Conservation (phyloP, 306 rosid species). For the Urtica urens region DNA sequence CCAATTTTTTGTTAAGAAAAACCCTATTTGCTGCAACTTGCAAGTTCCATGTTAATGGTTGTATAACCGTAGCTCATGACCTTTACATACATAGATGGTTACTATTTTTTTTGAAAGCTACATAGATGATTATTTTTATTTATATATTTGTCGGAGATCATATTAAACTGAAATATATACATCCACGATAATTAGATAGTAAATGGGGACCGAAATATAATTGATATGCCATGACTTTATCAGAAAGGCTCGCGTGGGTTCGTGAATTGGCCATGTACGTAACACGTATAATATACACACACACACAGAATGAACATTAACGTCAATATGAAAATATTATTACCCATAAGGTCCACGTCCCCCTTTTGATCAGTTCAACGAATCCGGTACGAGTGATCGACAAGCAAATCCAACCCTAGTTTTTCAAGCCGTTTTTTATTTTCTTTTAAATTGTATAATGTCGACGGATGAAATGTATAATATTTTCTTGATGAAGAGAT, state of each 20-base stretch:
- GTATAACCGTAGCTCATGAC: no score
- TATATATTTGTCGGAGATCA: no score
- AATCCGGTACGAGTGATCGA: not conserved
- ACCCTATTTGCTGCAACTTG: no score
- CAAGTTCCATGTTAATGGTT: no score
- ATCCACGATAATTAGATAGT: not conserved
- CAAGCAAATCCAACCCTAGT: not conserved
- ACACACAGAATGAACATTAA: no score
- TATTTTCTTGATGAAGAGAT: no score
- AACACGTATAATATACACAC: constrained; percentile 1
- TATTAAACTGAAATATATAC: not conserved
- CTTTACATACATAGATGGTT: no score
- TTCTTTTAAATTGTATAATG: not conserved
- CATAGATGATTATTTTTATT: no score
- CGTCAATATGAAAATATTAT: not conserved
- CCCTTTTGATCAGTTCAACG: constrained; percentile 6
- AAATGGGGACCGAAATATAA: not conserved
- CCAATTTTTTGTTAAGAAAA: no score
- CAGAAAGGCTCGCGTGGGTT: not conserved
- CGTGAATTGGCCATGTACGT: not conserved
- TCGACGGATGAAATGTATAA: no score
- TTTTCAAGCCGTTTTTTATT: not conserved
- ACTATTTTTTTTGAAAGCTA: no score
- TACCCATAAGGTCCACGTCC: constrained; percentile 6
- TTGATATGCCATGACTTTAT: not conserved